Conservation (phyloP, 352 stramenopile genomes). For the Phytophthora tentaculata region DNA sequence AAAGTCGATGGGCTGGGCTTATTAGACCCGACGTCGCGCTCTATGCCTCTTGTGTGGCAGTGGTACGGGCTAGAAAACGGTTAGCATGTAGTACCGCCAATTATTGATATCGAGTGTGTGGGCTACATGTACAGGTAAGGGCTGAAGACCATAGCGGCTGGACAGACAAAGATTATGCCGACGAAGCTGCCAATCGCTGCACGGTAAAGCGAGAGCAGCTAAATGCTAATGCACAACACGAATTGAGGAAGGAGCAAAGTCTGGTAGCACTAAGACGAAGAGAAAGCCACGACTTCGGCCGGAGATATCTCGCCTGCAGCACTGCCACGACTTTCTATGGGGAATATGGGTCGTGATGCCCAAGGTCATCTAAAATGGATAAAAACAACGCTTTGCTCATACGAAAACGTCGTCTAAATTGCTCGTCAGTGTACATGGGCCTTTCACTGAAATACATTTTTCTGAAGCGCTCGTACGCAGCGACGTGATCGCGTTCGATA, state of each 20-base stretch:
- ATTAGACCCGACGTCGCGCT: not conserved
- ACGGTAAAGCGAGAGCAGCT: conserved; percentile 10
- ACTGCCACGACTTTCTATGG: conserved; percentile 1
- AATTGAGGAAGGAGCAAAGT: not conserved
- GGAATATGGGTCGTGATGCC: not conserved
- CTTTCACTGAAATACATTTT: too few relatives aligned
- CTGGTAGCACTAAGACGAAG: not conserved
- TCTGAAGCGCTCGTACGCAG: too few relatives aligned
- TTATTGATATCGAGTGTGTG: too few relatives aligned
- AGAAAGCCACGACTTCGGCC: conserved; percentile 1
- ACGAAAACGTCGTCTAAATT: too few relatives aligned
- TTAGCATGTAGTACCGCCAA: too few relatives aligned
- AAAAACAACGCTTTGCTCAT: too few relatives aligned
- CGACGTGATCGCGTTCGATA: too few relatives aligned
- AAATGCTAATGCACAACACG: conserved; percentile 4
- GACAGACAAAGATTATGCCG: conserved; percentile 9
- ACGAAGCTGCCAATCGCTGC: conserved; percentile 6
- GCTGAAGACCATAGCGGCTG: not conserved
- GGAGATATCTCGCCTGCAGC: conserved; percentile 4
- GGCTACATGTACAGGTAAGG: not conserved
- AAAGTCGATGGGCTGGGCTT: not conserved
- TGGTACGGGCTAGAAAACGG: not conserved
- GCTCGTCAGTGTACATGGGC: too few relatives aligned
- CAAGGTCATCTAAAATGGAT: too few relatives aligned
- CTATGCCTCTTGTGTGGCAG: not conserved